These are phyloP conservation scores for Malus sieversii DNA, from an alignment of 306 rosid species.

Conservation along the genomic window DNA sequence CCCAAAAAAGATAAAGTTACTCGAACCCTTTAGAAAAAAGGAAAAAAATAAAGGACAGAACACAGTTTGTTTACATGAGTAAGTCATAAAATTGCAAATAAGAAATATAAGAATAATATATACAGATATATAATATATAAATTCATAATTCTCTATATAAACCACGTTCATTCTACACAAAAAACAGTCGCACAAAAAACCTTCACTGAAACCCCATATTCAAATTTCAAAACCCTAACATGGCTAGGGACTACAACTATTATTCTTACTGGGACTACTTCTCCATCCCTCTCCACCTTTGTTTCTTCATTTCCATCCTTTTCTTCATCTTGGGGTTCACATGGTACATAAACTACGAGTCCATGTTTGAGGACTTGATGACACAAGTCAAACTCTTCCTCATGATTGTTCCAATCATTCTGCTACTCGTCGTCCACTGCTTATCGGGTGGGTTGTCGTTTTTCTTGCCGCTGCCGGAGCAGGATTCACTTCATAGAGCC, in stretches of 20 bases:
- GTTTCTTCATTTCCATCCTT: slow-evolving; percentile 42
- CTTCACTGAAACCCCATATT: not conserved
- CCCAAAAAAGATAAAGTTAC: not conserved
- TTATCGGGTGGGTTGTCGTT: slow-evolving; percentile 35
- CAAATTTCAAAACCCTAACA: not conserved
- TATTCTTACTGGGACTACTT: slow-evolving; percentile 40
- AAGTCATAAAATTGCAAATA: not conserved
- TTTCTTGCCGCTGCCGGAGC: slow-evolving; percentile 43
- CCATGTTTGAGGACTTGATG: slow-evolving; percentile 39
- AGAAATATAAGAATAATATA: not conserved
- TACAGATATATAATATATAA: not conserved
- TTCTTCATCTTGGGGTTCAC: slow-evolving; percentile 47
- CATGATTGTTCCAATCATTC: slow-evolving; percentile 43
- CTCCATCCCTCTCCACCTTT: slow-evolving; percentile 53
- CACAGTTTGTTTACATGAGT: not conserved
- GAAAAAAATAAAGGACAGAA: not conserved
- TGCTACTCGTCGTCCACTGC: slow-evolving; percentile 51
- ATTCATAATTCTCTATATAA: slow-evolving; percentile 11
- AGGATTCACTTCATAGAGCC: slow-evolving; percentile 63
- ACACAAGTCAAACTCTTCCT: slow-evolving; percentile 48
- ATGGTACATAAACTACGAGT: slow-evolving; percentile 72
- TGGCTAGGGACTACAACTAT: slow-evolving; percentile 43
- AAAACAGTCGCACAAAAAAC: not conserved
- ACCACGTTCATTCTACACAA: slow-evolving; percentile 2
- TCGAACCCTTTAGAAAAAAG: not conserved